Percentiles rank a stretch among this genome's conserved stretches.
These are phyloP conservation scores for Chlamydomonas sp. DNA, from an alignment of 139 green algal species.

Conservation along the genomic window DNA sequence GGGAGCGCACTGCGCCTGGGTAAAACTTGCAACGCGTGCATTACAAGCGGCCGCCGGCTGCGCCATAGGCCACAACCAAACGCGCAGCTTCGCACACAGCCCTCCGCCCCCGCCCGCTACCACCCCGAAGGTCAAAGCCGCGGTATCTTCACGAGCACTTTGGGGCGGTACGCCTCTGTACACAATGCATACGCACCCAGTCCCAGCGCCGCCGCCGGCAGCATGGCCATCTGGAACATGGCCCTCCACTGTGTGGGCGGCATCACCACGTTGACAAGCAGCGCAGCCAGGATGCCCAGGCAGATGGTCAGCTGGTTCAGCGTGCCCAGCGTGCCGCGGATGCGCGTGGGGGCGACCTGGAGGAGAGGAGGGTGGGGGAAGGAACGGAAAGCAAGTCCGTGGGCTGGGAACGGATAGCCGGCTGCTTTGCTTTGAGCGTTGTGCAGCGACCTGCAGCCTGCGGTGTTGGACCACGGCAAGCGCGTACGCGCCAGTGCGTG, in stretches of 20 bases:
- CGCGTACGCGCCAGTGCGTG: no score
- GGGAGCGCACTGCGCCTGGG: no score
- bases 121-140: no score
- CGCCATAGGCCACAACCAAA: background rate
- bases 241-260: conserved; percentile 77
- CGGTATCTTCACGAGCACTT: no score
- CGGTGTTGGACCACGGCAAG: no score
- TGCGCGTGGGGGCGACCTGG: conserved; percentile 84
- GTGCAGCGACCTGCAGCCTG: no score
- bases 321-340: conserved; percentile 87
- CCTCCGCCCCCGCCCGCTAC: background rate
- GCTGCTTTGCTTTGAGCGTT: no score
- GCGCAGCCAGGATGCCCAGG: conserved; percentile 92
- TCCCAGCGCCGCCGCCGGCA: conserved; percentile 79
- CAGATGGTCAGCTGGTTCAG: conserved; percentile 98
- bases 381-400: background rate
- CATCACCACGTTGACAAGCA: conserved; percentile 89
- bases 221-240: conserved; percentile 85
- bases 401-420: no score
- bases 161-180: no score
- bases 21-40: no score
- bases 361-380: background rate
- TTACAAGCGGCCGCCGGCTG: no score
- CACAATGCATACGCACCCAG: conserved; percentile 62
- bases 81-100: background rate